Evolutionary conservation across 805 yeast genomes (phyloP).

Genomic region (Pichia cephalocereana): DNA sequence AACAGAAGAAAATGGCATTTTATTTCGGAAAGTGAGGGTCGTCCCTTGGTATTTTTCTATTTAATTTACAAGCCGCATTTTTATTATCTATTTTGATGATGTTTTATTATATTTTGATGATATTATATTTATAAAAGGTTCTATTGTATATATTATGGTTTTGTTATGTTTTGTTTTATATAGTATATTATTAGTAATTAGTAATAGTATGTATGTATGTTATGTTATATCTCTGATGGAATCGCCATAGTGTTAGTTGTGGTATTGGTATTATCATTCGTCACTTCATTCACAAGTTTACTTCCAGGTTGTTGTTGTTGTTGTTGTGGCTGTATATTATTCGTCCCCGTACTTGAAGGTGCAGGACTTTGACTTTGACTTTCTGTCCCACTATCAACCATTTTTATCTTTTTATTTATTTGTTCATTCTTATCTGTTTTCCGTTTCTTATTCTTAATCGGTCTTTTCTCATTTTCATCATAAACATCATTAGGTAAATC

Average conservation of each 20-base stretch:
- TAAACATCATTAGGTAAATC: conserved; percentile 84
- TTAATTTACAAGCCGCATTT: no score
- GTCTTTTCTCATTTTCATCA: conserved; percentile 68
- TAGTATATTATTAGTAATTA: no score
- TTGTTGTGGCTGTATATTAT: no score
- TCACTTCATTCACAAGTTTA: neutral
- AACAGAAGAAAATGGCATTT: no score
- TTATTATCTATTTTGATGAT: no score
- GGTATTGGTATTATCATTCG: neutral
- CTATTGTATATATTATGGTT: no score
- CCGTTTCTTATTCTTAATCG: conserved; percentile 50
- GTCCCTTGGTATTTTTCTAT: no score
- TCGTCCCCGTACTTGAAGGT: neutral
- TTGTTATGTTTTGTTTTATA: no score
- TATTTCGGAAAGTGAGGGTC: no score
- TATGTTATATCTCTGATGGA: neutral
- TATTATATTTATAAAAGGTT: no score
- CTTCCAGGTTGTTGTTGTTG: neutral
- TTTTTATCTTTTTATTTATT: conserved; percentile 26
- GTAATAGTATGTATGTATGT: no score
- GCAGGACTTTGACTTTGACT: conserved; percentile 1
- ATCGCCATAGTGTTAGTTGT: neutral
- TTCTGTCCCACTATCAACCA: conserved; percentile 6
- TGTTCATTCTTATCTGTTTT: conserved; percentile 30
- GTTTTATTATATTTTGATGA: no score